Percentiles rank a stretch among this genome's conserved stretches.
These are phyloP conservation scores for Glycine tomentella DNA, from an alignment of 306 rosid genomes.

Conservation along the genomic window DNA sequence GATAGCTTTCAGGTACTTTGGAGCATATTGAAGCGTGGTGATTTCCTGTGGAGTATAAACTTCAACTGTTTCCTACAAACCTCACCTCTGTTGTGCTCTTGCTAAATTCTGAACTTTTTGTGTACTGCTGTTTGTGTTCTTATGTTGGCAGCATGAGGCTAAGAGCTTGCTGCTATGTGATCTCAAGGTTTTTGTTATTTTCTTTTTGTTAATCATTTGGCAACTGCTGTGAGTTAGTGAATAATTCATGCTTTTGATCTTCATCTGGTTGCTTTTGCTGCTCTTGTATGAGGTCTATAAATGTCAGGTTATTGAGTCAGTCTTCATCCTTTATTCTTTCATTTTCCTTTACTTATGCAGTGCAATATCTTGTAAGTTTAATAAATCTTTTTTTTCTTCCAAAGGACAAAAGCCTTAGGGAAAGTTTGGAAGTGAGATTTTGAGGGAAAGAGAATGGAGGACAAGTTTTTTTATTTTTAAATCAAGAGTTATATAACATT, in stretches of 20 bases:
- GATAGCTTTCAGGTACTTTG: background rate
- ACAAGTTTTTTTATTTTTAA: background rate
- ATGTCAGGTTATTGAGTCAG: conserved; percentile 18
- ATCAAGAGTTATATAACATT: background rate
- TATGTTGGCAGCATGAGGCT: background rate
- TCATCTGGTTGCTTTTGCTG: background rate
- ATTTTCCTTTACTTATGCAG: background rate
- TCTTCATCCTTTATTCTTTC: conserved; percentile 3
- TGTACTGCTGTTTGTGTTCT: background rate
- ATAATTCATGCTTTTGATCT: background rate
- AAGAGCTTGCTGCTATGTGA: conserved; percentile 2
- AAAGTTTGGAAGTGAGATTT: background rate
- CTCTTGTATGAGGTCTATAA: conserved; percentile 3
- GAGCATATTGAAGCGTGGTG: background rate
- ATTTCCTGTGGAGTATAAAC: background rate
- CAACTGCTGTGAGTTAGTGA: background rate
- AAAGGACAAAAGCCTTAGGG: background rate
- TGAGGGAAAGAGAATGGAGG: background rate
- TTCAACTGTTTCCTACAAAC: conserved; percentile 13
- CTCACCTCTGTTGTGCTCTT: conserved; percentile 1
- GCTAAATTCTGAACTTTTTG: background rate
- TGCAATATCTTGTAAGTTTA: conserved; percentile 9
- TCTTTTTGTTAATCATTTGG: background rate
- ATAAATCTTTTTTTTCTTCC: conserved; percentile 7
- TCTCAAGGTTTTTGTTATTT: background rate